phyloP scores from a whole-genome alignment of 169 alveolate genomes.

The Fabrea salina region DNA sequence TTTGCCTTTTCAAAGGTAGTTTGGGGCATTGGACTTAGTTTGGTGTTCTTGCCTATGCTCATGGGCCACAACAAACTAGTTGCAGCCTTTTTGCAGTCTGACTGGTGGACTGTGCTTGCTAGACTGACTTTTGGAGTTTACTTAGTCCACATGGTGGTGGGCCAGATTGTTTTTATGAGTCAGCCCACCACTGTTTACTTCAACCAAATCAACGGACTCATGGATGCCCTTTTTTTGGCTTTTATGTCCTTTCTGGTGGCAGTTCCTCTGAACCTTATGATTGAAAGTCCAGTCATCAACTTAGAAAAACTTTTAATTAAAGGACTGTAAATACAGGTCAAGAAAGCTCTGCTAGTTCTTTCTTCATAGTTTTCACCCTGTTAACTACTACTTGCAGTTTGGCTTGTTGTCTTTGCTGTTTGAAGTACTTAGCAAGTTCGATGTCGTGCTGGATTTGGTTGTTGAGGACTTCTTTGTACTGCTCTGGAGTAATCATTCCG shows the following conservation, averaged over 20 bases:
- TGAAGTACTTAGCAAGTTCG: constrained; percentile 4
- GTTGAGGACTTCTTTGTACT: constrained; percentile 17
- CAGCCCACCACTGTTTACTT: neutral
- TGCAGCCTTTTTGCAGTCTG: neutral
- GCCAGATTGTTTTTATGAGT: neutral
- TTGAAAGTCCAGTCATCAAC: neutral
- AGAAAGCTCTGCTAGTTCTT: constrained; percentile 12
- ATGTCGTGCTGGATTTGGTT: constrained; percentile 27
- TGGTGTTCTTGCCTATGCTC: constrained; percentile 6
- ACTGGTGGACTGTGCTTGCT: neutral
- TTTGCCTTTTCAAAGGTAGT: neutral
- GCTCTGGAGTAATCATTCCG: constrained; percentile 22
- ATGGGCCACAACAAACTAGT: neutral
- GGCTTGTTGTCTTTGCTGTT: neutral
- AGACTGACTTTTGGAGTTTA: neutral
- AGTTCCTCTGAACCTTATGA: neutral
- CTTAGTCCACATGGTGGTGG: neutral
- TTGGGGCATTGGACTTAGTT: neutral
- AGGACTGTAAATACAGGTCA: no score
- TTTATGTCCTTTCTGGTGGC: neutral
- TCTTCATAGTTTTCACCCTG: constrained; percentile 20
- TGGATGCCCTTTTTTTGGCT: neutral
- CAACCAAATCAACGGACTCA: neutral
- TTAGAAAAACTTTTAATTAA: neutral
- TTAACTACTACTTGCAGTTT: neutral